Conservation (phyloP, 2,329 filamentous ascomycete genomes). For the Paecilomyces sp. region DNA sequence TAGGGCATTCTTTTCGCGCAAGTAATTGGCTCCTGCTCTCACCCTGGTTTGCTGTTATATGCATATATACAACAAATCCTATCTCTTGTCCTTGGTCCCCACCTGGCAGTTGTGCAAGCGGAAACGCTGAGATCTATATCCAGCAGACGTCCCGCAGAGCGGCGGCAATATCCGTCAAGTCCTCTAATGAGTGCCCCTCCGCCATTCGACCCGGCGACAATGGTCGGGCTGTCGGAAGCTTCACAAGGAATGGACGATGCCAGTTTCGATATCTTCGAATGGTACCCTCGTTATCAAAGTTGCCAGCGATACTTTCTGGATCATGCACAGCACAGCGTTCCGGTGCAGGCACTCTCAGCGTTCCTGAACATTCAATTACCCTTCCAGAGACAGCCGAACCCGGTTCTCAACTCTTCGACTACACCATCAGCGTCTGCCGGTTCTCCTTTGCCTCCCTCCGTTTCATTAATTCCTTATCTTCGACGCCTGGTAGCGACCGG, state of each 20-base stretch:
- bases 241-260: slow-evolving; percentile 33
- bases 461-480: slow-evolving; percentile 81
- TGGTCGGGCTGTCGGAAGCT: slow-evolving; percentile 29
- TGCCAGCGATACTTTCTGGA: slow-evolving; percentile 90
- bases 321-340: slow-evolving; percentile 73
- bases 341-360: slow-evolving; percentile 80
- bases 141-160: slow-evolving; percentile 1
- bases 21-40: slow-evolving; percentile 18
- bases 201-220: slow-evolving; percentile 30
- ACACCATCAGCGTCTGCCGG: slow-evolving; percentile 30
- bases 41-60: slow-evolving; percentile 3
- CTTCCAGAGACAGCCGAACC: slow-evolving; percentile 60
- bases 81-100: not conserved
- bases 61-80: not conserved
- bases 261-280: slow-evolving; percentile 67
- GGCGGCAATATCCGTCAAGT: slow-evolving; percentile 5
- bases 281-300: slow-evolving; percentile 85
- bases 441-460: slow-evolving; percentile 30
- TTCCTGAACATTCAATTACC: slow-evolving; percentile 90
- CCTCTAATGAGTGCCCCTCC: slow-evolving; percentile 20
- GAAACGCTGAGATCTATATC: not conserved
- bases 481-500: slow-evolving; percentile 85
- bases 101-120: not conserved
- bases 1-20: slow-evolving; percentile 24
- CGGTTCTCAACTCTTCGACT: slow-evolving; percentile 36